Evolutionary conservation across 306 rosid genomes (phyloP).

Genomic region (Citrullus colocynthis): DNA sequence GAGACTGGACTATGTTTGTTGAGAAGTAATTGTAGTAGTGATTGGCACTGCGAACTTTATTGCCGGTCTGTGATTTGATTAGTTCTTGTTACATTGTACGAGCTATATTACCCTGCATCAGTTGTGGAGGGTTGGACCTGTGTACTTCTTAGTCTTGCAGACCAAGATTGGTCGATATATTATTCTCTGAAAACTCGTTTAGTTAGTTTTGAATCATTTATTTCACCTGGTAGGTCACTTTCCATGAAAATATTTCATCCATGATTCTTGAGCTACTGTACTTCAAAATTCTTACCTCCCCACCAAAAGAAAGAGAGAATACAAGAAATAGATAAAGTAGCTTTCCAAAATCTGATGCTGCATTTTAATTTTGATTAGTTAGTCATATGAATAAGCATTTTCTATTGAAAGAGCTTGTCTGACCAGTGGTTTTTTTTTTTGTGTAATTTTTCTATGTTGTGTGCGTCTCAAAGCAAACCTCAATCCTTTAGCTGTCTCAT

Average conservation of each 20-base stretch:
- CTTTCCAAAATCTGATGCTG: not conserved
- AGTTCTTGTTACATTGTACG: not conserved
- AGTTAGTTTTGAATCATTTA: not conserved
- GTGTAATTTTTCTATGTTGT: not conserved
- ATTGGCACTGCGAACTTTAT: not conserved
- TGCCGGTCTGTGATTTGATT: not conserved
- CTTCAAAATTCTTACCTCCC: not conserved
- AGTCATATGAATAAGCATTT: not conserved
- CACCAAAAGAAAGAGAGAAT: not conserved
- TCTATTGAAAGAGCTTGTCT: not conserved
- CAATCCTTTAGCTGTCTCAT: not conserved
- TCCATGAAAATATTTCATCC: not conserved
- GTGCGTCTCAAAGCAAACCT: not conserved
- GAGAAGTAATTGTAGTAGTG: not conserved
- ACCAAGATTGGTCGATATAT: not conserved
- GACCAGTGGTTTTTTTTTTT: not conserved
- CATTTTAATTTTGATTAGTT: not conserved
- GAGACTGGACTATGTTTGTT: not conserved
- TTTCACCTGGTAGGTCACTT: not conserved
- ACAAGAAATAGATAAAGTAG: not conserved
- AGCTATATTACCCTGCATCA: not conserved
- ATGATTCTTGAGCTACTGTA: not conserved
- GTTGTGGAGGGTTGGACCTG: constrained; percentile 1
- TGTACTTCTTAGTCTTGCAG: not conserved
- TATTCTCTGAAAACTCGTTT: not conserved